Conservation (phyloP, 352 stramenopile genomes). For the Thalassiosira ordinaria region DNA sequence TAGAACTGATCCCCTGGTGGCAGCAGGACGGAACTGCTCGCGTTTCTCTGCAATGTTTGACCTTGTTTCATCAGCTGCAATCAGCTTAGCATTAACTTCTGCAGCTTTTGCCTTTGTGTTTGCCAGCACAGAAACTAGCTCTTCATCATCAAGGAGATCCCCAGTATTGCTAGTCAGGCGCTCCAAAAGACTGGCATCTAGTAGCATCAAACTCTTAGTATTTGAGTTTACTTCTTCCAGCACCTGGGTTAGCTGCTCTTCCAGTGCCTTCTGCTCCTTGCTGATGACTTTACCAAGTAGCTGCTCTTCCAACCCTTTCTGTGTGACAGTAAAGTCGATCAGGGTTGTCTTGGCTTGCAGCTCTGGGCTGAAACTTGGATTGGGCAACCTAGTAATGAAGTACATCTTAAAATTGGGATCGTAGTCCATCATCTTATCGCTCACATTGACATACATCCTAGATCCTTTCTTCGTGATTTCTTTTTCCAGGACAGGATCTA, state of each 20-base stretch:
- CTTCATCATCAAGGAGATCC: slow-evolving; percentile 97
- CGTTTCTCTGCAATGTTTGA: slow-evolving; percentile 98
- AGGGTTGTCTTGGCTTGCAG: slow-evolving; percentile 98
- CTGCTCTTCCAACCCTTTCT: slow-evolving; percentile 94
- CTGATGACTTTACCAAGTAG: slow-evolving; percentile 97
- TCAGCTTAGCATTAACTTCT: slow-evolving; percentile 97
- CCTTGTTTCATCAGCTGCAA: slow-evolving; percentile 95
- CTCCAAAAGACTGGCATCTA: slow-evolving; percentile 96
- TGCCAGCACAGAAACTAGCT: slow-evolving; percentile 97
- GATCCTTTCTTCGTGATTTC: slow-evolving; percentile 96
- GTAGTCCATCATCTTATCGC: slow-evolving; percentile 99
- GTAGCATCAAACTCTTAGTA: slow-evolving; percentile 94
- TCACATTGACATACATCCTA: slow-evolving; percentile 97
- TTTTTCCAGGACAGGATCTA: slow-evolving; percentile 97
- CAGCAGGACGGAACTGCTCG: slow-evolving; percentile 97
- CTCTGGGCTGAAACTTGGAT: slow-evolving; percentile 97
- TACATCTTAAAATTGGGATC: slow-evolving; percentile 97
- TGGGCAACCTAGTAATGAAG: slow-evolving; percentile 97
- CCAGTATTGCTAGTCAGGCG: slow-evolving; percentile 96
- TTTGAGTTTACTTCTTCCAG: slow-evolving; percentile 98
- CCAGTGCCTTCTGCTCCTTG: slow-evolving; percentile 96
- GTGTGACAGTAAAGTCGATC: slow-evolving; percentile 98
- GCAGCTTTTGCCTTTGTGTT: slow-evolving; percentile 98
- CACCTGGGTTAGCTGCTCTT: slow-evolving; percentile 98
- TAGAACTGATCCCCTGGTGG: slow-evolving; percentile 95